phyloP scores from a whole-genome alignment of 208 protist genomes.

The Leishmania turanica region DNA sequence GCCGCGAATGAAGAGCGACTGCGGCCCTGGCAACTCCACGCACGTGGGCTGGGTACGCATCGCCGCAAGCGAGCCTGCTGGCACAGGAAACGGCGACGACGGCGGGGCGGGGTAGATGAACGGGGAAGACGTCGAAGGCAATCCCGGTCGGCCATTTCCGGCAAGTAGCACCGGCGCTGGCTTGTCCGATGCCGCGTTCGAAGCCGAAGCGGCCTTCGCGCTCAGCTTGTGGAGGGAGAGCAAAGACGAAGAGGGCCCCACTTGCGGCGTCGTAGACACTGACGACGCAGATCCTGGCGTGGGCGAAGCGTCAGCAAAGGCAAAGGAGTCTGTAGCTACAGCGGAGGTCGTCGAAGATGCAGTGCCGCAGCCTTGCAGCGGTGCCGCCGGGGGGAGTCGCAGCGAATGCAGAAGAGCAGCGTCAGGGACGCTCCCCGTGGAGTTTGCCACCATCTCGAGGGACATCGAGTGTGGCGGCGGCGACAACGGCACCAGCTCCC shows the following conservation, averaged over 20 bases:
- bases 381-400: neutral
- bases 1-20: slow-evolving; percentile 29
- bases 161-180: neutral
- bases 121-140: neutral
- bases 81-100: neutral
- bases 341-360: neutral
- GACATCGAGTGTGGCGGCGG: neutral
- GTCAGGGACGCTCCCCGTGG: neutral
- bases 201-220: neutral
- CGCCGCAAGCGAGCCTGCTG: neutral
- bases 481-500: neutral
- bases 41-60: slow-evolving; percentile 23
- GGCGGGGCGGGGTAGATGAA: slow-evolving; percentile 1
- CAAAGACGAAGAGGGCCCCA: neutral
- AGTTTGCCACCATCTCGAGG: neutral
- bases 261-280: neutral
- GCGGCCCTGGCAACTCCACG: slow-evolving; percentile 27
- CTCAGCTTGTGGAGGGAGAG: neutral
- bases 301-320: neutral
- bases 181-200: neutral
- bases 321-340: neutral
- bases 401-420: neutral
- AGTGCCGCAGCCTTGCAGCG: neutral
- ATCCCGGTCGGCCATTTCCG: no score
- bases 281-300: neutral